phyloP scores from a whole-genome alignment of 345 rosid species.

The Brassica napus region Da-Ae NC_063435.1:1615501-1616000 shows the following conservation, averaged over 20 bases:
- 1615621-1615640: constrained; percentile 74
- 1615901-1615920: constrained; percentile 39
- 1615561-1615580: constrained; percentile 73
- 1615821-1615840: constrained; percentile 72
- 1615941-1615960: constrained; percentile 45
- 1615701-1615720: constrained; percentile 27
- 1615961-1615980: constrained; percentile 49
- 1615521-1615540: constrained; percentile 77
- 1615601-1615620: constrained; percentile 78
- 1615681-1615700: constrained; percentile 41
- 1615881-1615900: constrained; percentile 23
- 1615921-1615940: constrained; percentile 37
- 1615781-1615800: constrained; percentile 50
- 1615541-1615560: constrained; percentile 81
- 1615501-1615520: constrained; percentile 78
- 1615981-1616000: constrained; percentile 33
- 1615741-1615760: constrained; percentile 5
- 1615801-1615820: constrained; percentile 63
- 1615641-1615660: constrained; percentile 73
- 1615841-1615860: constrained; percentile 62
- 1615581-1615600: constrained; percentile 77
- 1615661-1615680: constrained; percentile 70
- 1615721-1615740: background rate
- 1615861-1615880: constrained; percentile 54
- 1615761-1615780: constrained; percentile 49